A percentile compares a stretch with the other conserved stretches of the same genome.
Conservation (phyloP, 495 filamentous ascomycete genomes). For the Cetradonia linearis region DNA sequence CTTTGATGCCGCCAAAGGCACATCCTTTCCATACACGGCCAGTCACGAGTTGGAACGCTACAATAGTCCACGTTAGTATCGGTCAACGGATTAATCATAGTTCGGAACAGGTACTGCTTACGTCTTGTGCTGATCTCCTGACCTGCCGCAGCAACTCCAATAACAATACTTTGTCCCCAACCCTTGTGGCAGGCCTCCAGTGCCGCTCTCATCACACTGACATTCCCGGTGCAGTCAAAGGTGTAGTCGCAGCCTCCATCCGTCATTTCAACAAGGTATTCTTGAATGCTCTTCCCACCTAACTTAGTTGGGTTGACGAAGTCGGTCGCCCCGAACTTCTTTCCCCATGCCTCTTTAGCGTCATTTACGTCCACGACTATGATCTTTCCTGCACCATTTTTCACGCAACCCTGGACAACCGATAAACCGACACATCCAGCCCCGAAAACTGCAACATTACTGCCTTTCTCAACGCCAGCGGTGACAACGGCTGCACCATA, state of each 20-base stretch:
- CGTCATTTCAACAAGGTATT: conserved; percentile 94
- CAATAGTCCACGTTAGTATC: conserved; percentile 14
- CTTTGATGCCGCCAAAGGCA: conserved; percentile 97
- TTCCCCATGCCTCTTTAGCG: conserved; percentile 78
- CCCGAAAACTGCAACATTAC: conserved; percentile 88
- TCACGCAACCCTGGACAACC: conserved; percentile 90
- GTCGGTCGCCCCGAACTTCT: conserved; percentile 92
- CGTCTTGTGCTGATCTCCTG: conserved; percentile 94
- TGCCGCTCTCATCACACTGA: conserved; percentile 88
- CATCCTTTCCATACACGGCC: conserved; percentile 97
- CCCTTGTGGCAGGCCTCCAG: conserved; percentile 99
- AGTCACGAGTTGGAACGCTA: conserved; percentile 97
- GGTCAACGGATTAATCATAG: conserved; percentile 14
- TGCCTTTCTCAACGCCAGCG: conserved; percentile 78
- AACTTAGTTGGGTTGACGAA: conserved; percentile 90
- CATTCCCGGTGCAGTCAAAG: conserved; percentile 97
- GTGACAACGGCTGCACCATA: conserved; percentile 94
- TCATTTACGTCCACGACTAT: conserved; percentile 96
- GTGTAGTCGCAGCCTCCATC: conserved; percentile 98
- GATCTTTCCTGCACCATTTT: conserved; percentile 75
- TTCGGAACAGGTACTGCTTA: conserved; percentile 38
- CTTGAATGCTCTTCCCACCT: conserved; percentile 66
- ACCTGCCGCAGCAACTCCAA: conserved; percentile 92
- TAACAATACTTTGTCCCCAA: conserved; percentile 96
- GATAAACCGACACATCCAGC: conserved; percentile 91